A percentile compares a stretch with the other conserved stretches of the same genome.
These are phyloP conservation scores for Sporisorium iseilematis-ciliati DNA, from an alignment of 1,284 basidiomycete genomes.

Conservation along the genomic window DNA sequence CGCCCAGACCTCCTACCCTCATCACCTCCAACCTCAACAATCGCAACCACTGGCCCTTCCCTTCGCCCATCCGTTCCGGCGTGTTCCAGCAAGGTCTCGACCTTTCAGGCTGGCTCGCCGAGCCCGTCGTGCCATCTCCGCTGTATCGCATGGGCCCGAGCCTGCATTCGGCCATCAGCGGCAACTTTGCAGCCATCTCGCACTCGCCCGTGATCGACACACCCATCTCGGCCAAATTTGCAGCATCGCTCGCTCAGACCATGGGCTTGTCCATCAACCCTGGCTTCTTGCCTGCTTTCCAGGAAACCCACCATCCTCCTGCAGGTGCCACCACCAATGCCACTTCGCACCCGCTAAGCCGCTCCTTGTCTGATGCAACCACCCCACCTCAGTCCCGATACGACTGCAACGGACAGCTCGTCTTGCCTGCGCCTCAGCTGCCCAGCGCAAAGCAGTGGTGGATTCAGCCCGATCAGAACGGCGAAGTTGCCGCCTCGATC, in stretches of 20 bases:
- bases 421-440: slow-evolving; percentile 34
- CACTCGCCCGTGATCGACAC: slow-evolving; percentile 44
- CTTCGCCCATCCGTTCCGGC: slow-evolving; percentile 37
- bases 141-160: slow-evolving; percentile 65
- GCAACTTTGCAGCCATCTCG: slow-evolving; percentile 36
- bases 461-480: slow-evolving; percentile 45
- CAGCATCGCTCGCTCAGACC: slow-evolving; percentile 43
- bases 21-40: slow-evolving; percentile 48
- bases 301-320: slow-evolving; percentile 11
- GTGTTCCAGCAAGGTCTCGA: slow-evolving; percentile 47
- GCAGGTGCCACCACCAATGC: neutral
- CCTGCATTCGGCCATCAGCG: slow-evolving; percentile 43
- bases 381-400: slow-evolving; percentile 34
- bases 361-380: slow-evolving; percentile 29
- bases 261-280: slow-evolving; percentile 40
- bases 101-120: slow-evolving; percentile 66
- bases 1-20: slow-evolving; percentile 35
- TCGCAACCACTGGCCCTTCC: slow-evolving; percentile 37
- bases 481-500: slow-evolving; percentile 49
- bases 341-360: slow-evolving; percentile 23
- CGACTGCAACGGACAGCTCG: slow-evolving; percentile 41
- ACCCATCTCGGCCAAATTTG: slow-evolving; percentile 49
- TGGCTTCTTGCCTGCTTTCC: slow-evolving; percentile 22
- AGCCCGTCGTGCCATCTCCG: slow-evolving; percentile 67
- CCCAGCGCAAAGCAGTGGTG: slow-evolving; percentile 58